Base-by-base conservation (phyloP, 2,329 filamentous ascomycete species). In the Alternaria arbusti region DNA sequence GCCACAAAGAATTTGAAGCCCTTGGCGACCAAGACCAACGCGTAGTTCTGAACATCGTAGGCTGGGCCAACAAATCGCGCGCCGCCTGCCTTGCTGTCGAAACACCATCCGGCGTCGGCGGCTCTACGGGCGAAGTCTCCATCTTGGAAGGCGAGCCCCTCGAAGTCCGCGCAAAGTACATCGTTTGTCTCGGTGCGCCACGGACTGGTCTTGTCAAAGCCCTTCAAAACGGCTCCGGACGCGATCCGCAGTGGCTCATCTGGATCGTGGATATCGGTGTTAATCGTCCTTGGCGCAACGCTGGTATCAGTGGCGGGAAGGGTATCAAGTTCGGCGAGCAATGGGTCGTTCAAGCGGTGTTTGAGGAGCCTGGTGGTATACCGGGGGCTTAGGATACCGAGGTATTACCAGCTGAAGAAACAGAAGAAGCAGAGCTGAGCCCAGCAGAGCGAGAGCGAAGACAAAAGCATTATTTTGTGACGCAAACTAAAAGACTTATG, bases 31-130 rank as follows among this genome's bases (percentile, higher is more conserved):
- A 91, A 15, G 92, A 97, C 69, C 93, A 96, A 77, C 89, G 90
- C 4, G 91, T 91, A 0, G 92, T 93, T 0, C 94, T 96, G 74
- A 91, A 96, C 75, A 88, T 97, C 74, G 96, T 97, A 74, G 91
- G 94, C 66, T 98, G 94, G 94, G 91, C 93, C 3, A 98, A 97
- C 76, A 90, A 94, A 67, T 92, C 90, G 76, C 92, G 94, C 68
- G 90, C 93, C 0, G 89, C 90, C 61, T 90, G 96, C 4, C 83
- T 99, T 20, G 92, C 94, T 0, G 88, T 99, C n/a, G 95, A 97
- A 76, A 89, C 96, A 6, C 96, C 96, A 1, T 95, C 92, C 0
- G 96, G 96, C 6, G 89, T 97, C 54, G 93, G 95, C 67, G 93
- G 92, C 3, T 89, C 89, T 0, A 90, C 89, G 43, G 86, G 86